Evolutionary conservation across 2,329 filamentous ascomycete species (phyloP).

Genomic region (Aciculosporium take): DNA sequence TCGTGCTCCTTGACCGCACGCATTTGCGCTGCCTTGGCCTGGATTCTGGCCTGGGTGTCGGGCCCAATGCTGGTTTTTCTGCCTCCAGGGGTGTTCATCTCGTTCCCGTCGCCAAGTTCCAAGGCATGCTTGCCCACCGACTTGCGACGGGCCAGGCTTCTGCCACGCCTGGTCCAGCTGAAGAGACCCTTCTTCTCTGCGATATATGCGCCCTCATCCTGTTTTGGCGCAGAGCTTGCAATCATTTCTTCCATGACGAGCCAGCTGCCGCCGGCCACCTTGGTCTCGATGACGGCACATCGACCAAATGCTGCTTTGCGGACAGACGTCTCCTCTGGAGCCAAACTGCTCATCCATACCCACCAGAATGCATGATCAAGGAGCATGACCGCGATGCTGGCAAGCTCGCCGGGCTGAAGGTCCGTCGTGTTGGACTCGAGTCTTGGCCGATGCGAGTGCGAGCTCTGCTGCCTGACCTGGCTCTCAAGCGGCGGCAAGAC

Average conservation of each 20-base stretch:
- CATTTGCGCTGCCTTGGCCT: slow-evolving; percentile 75
- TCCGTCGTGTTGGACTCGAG: slow-evolving; percentile 49
- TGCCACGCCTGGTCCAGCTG: slow-evolving; percentile 63
- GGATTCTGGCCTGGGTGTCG: slow-evolving; percentile 86
- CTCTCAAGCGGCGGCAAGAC: slow-evolving; percentile 71
- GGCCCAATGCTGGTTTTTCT: slow-evolving; percentile 79
- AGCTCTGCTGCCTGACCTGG: slow-evolving; percentile 61
- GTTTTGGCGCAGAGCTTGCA: slow-evolving; percentile 77
- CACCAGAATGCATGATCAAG: slow-evolving; percentile 98
- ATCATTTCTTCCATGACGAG: slow-evolving; percentile 93
- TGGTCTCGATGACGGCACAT: slow-evolving; percentile 82
- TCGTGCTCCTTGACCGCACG: slow-evolving; percentile 56
- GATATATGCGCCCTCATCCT: slow-evolving; percentile 74
- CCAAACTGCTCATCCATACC: slow-evolving; percentile 97
- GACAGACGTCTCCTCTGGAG: slow-evolving; percentile 70
- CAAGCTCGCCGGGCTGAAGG: slow-evolving; percentile 83
- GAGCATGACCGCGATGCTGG: slow-evolving; percentile 74
- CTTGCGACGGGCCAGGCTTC: slow-evolving; percentile 50
- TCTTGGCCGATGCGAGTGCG: slow-evolving; percentile 65
- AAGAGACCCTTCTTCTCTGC: slow-evolving; percentile 94
- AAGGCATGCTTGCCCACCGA: slow-evolving; percentile 49
- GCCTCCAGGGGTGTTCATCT: slow-evolving; percentile 25
- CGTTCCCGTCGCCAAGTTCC: slow-evolving; percentile 30
- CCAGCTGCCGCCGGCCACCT: slow-evolving; percentile 71
- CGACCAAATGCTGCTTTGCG: slow-evolving; percentile 89